These are phyloP conservation scores for Trichopus zeylanicus DNA, from an alignment of 116 monocot genomes.

Conservation along the genomic window DNA sequence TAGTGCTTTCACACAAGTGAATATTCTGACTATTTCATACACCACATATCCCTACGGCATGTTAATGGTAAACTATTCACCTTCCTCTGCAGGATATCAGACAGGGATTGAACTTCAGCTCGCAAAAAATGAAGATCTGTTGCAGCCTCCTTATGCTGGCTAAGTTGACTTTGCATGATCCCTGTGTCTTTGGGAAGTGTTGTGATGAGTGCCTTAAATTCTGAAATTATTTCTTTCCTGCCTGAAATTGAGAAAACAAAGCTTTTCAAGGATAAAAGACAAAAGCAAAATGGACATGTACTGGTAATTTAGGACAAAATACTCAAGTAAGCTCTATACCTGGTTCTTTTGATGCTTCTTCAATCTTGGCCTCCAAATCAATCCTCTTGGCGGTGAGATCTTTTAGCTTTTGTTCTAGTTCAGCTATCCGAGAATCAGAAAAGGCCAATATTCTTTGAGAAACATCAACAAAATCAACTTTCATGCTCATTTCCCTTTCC, in stretches of 20 bases:
- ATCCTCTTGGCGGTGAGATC: slow-evolving; percentile 37
- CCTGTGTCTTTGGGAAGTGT: slow-evolving; percentile 69
- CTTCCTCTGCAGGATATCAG: slow-evolving; percentile 52
- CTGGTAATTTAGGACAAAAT: background rate
- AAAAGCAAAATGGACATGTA: background rate
- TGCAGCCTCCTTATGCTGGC: slow-evolving; percentile 54
- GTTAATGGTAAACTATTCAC: slow-evolving; percentile 16
- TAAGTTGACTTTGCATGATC: slow-evolving; percentile 66
- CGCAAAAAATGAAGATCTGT: slow-evolving; percentile 66
- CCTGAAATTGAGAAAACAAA: slow-evolving; percentile 47
- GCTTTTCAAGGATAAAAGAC: background rate
- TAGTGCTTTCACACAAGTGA: too few relatives aligned
- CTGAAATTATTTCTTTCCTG: slow-evolving; percentile 64
- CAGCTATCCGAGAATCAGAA: slow-evolving; percentile 45
- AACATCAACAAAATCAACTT: slow-evolving; percentile 59
- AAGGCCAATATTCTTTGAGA: slow-evolving; percentile 30
- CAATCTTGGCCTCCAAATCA: slow-evolving; percentile 46
- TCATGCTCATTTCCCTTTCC: slow-evolving; percentile 60
- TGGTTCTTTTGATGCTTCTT: slow-evolving; percentile 67
- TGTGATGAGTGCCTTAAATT: slow-evolving; percentile 71
- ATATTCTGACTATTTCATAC: too few relatives aligned
- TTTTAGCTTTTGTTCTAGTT: slow-evolving; percentile 40
- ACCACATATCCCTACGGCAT: too few relatives aligned
- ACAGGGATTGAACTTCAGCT: slow-evolving; percentile 77
- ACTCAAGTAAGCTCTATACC: slow-evolving; percentile 23